Conservation (phyloP, 495 filamentous ascomycete species). For the Chaetomium cochliodes region DNA sequence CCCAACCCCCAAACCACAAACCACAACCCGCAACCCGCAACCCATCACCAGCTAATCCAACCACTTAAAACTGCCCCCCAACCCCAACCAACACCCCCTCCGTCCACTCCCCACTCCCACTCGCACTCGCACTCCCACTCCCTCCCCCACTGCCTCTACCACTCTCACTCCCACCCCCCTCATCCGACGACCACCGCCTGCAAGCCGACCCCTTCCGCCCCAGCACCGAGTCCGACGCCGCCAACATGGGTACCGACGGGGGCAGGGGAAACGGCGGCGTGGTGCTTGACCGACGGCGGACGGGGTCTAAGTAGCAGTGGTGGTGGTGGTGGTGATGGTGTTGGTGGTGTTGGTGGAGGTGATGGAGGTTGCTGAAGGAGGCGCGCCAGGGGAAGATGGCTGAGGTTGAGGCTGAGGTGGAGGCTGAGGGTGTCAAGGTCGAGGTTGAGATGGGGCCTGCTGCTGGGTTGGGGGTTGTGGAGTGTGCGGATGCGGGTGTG, state of each 20-base stretch:
- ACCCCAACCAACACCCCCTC: slow-evolving; percentile 19
- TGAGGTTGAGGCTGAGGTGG: neutral
- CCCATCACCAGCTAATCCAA: neutral
- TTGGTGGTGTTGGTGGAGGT: neutral
- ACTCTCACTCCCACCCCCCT: neutral
- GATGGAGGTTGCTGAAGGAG: slow-evolving; percentile 6
- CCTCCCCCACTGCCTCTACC: too few relatives aligned
- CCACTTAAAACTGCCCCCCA: slow-evolving; percentile 22
- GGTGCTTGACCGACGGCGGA: neutral
- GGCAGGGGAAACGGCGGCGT: neutral
- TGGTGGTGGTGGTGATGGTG: neutral
- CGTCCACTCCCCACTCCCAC: neutral
- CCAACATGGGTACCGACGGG: neutral
- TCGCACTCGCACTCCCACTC: too few relatives aligned
- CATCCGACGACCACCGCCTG: neutral
- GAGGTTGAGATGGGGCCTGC: neutral
- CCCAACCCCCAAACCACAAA: neutral
- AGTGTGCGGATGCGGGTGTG: neutral
- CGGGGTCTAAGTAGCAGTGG: too few relatives aligned
- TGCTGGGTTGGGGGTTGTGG: neutral
- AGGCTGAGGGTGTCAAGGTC: too few relatives aligned
- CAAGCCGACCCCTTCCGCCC: slow-evolving; percentile 22
- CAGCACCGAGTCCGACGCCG: slow-evolving; percentile 7
- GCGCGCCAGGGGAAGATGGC: slow-evolving; percentile 17
- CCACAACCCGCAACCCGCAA: neutral